These are phyloP conservation scores for Boletus fagicola DNA, from an alignment of 768 basidiomycete species.

Conservation along the genomic window DNA sequence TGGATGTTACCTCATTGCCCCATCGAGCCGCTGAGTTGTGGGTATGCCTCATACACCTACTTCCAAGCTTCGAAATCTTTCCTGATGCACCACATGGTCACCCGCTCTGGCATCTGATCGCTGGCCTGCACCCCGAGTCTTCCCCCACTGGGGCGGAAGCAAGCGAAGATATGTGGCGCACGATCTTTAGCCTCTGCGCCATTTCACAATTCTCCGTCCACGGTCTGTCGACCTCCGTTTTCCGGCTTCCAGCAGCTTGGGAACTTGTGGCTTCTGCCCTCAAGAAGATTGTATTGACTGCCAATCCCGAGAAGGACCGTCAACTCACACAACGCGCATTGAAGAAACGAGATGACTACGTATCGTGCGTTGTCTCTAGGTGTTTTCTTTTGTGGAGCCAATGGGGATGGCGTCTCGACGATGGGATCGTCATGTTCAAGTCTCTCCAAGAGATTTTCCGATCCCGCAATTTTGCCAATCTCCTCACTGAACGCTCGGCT, in stretches of 20 bases:
- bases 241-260: constrained; percentile 62
- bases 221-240: constrained; percentile 42
- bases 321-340: constrained; percentile 37
- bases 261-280: constrained; percentile 57
- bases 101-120: constrained; percentile 48
- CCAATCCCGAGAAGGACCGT: constrained; percentile 44
- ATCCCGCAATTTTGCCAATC: constrained; percentile 70
- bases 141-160: constrained; percentile 38
- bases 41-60: constrained; percentile 69
- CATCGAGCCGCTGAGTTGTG: constrained; percentile 63
- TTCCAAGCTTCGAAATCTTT: constrained; percentile 27
- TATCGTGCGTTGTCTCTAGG: constrained; percentile 64
- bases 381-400: constrained; percentile 68
- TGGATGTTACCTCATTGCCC: constrained; percentile 37
- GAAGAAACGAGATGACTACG: constrained; percentile 64
- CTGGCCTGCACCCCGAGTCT: constrained; percentile 31
- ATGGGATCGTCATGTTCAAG: constrained; percentile 57
- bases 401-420: constrained; percentile 76
- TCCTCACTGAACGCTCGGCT: constrained; percentile 57
- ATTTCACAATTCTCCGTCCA: constrained; percentile 74
- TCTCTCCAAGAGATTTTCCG: constrained; percentile 72
- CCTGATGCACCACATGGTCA: constrained; percentile 24
- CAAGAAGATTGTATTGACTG: constrained; percentile 54
- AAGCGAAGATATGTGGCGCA: constrained; percentile 73
- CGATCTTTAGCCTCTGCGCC: constrained; percentile 65